phyloP scores from a whole-genome alignment of 1,284 basidiomycete species.

The Cystobasidiaceae sp. region DNA sequence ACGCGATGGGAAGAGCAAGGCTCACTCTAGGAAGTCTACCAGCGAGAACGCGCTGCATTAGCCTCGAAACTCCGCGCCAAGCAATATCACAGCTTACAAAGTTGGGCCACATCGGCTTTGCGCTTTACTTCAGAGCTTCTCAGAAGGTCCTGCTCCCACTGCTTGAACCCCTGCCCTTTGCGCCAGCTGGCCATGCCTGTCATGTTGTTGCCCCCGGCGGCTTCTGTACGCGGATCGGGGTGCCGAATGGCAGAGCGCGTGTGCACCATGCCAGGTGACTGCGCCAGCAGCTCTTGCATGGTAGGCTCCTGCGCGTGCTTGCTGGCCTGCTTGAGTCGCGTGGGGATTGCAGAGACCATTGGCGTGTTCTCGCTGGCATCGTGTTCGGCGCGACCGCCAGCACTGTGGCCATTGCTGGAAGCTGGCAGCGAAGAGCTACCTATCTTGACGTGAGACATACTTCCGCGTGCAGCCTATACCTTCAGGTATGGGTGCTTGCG shows the following conservation, averaged over 20 bases:
- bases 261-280: slow-evolving; percentile 19
- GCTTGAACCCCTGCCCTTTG: slow-evolving; percentile 49
- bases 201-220: not conserved
- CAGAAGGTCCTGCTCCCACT: slow-evolving; percentile 78
- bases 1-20: no score
- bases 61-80: not conserved
- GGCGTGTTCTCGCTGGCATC: slow-evolving; percentile 8
- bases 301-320: slow-evolving; percentile 9
- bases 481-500: no score
- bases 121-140: slow-evolving; percentile 78
- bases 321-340: slow-evolving; percentile 25
- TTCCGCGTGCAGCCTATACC: no score
- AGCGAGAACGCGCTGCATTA: not conserved
- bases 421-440: not conserved
- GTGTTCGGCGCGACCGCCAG: not conserved
- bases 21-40: slow-evolving; percentile 39
- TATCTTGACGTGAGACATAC: not conserved
- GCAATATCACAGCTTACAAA: slow-evolving; percentile 58
- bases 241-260: slow-evolving; percentile 15
- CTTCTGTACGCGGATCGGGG: not conserved
- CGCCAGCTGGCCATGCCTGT: slow-evolving; percentile 43
- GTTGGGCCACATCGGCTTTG: slow-evolving; percentile 89
- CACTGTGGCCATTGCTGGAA: not conserved
- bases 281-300: slow-evolving; percentile 21
- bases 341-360: slow-evolving; percentile 27